Conservation (phyloP, 192 early-diverging fungal species). For the Physocladia obscura region DNA sequence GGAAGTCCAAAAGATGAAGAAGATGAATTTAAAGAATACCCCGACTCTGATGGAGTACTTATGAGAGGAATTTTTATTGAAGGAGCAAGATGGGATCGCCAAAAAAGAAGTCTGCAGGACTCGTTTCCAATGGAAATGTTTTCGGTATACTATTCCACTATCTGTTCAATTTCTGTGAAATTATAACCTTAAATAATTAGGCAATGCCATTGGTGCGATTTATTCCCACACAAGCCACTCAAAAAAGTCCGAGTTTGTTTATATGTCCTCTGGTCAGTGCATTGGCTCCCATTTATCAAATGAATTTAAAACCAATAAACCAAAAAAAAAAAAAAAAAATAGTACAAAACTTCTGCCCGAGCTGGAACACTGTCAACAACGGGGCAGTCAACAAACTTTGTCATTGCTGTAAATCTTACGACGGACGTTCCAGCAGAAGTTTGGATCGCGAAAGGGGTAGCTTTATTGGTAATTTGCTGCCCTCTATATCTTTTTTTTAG, state of each 20-base stretch:
- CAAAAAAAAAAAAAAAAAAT: no score
- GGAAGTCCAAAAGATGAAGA: constrained; percentile 42
- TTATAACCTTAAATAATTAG: constrained; percentile 33
- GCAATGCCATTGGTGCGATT: constrained; percentile 60
- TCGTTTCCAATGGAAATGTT: constrained; percentile 70
- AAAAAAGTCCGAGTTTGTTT: constrained; percentile 38
- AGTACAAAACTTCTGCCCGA: constrained; percentile 64
- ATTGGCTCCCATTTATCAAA: no score
- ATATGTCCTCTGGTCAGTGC: constrained; percentile 56
- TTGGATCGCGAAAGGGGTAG: constrained; percentile 64
- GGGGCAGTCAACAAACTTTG: constrained; percentile 67
- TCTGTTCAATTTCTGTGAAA: not conserved
- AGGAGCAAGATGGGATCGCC: constrained; percentile 59
- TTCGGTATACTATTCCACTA: constrained; percentile 44
- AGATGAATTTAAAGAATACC: constrained; percentile 13
- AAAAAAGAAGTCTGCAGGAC: constrained; percentile 54
- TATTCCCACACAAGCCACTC: constrained; percentile 47
- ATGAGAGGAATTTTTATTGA: constrained; percentile 58
- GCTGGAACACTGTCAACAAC: constrained; percentile 65
- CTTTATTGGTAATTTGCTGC: constrained; percentile 41
- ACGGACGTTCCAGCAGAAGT: constrained; percentile 49
- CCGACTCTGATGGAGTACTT: constrained; percentile 53
- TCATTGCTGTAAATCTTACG: constrained; percentile 52
- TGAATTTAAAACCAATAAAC: no score
- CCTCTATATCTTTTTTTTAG: not conserved